Evolutionary conservation across 1,284 basidiomycete genomes (phyloP).

Genomic region (Thecaphora thlaspeos): DNA sequence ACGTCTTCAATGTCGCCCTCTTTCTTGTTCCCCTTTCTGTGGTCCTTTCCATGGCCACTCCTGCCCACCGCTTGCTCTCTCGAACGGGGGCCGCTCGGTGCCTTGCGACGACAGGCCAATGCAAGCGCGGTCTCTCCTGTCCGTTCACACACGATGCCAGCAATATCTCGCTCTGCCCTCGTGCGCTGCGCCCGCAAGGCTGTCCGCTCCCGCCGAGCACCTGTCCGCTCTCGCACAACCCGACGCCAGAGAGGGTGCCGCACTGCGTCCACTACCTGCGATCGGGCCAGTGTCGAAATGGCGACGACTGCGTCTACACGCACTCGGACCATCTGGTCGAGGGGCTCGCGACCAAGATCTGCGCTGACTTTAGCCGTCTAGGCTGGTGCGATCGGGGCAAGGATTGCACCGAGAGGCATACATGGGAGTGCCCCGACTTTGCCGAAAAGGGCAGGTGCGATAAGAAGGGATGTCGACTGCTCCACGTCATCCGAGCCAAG

Average conservation of each 20-base stretch:
- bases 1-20: neutral
- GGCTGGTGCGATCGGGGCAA: conserved; percentile 52
- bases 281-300: conserved; percentile 42
- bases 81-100: too few species aligned
- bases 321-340: conserved; percentile 27
- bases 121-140: conserved; percentile 51
- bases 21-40: too few species aligned
- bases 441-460: conserved; percentile 43
- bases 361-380: conserved; percentile 39
- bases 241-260: conserved; percentile 39
- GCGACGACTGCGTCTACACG: conserved; percentile 44
- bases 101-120: conserved; percentile 27
- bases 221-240: conserved; percentile 49
- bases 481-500: conserved; percentile 39
- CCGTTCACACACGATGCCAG: conserved; percentile 48
- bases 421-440: conserved; percentile 54
- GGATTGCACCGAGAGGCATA: conserved; percentile 42
- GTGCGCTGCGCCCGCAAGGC: conserved; percentile 41
- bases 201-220: conserved; percentile 43
- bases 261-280: conserved; percentile 53
- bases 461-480: conserved; percentile 37
- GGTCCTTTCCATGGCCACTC: neutral
- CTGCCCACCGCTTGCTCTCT: too few species aligned
- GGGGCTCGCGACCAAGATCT: conserved; percentile 24
- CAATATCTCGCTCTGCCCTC: conserved; percentile 52